Evolutionary conservation across 1,284 basidiomycete species (phyloP), one percentile per base, ranked within the genome.

Genomic region (Moniliella sp.): DNA sequence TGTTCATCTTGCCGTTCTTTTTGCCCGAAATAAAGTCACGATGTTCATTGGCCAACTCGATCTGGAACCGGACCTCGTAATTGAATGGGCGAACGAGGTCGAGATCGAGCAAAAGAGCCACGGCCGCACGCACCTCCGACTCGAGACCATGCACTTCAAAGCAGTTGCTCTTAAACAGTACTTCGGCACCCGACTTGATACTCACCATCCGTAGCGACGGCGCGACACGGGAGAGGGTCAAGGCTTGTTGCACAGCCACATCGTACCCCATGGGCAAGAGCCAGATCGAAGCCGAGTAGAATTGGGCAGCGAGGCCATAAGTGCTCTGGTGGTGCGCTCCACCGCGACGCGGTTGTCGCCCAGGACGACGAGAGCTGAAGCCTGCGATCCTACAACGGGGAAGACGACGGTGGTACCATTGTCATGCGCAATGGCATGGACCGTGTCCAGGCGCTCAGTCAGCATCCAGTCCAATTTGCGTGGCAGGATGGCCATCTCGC

Each of bases 401-500:
- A 93, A 82, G 50, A 83, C 77, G 48, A 94, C 79, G 61, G 81
- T 93, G 10, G 88, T 91, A 23, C 80, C 81, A 47, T 93, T 93
- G 66, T 94, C 88, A 50, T 74, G 74, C 84, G 93, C 93, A 57
- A 86, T 73, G 14, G 73, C 69, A 61, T 76, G 80, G 45, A 94
- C 66, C 46, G 91, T 83, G 36, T 93, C 86, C 18, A 79, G 69
- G 26, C 78, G 75, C 62, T 97, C 83, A 12, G 77, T 78, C 35
- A 94, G 74, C 71, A 97, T 78, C 86, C 88, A 94, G 57, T 97
- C 88, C 44, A 97, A 68, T 63, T 97, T 97, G 43, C 88, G 76
- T 23, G 91, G 88, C 17, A 93, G 69, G 40, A 94, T 78, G 8
- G 82, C 79, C 3, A 82, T 83, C 57, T 94, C 84, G 41, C 84